A percentile compares a stretch with the other conserved stretches of the same genome.
phyloP scores from a whole-genome alignment of 768 basidiomycete genomes.

The Tricholomella constricta region DNA sequence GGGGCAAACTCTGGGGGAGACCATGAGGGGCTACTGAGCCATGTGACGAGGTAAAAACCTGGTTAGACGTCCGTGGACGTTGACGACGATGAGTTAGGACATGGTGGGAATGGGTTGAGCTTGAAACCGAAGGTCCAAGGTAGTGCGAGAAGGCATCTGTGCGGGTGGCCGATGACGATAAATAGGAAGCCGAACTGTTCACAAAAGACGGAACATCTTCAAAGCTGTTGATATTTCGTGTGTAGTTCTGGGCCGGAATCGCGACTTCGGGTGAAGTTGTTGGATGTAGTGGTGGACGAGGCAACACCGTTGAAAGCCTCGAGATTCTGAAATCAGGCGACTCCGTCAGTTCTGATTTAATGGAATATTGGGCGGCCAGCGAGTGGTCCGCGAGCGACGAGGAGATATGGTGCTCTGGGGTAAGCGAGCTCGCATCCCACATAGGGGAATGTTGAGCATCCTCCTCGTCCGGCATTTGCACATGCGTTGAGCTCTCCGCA shows the following conservation, averaged over 20 bases:
- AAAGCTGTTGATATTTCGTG: conserved; percentile 35
- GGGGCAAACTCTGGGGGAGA: conserved; percentile 71
- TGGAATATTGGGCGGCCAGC: conserved; percentile 8
- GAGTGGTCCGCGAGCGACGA: background rate
- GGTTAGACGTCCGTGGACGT: conserved; percentile 70
- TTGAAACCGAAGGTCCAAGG: conserved; percentile 64
- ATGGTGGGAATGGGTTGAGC: conserved; percentile 49
- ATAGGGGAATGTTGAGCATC: conserved; percentile 1
- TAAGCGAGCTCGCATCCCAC: conserved; percentile 8
- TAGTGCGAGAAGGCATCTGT: conserved; percentile 38
- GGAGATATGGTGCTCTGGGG: background rate
- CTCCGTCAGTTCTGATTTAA: conserved; percentile 51
- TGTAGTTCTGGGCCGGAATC: conserved; percentile 50
- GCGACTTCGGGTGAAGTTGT: conserved; percentile 39
- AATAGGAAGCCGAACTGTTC: conserved; percentile 48
- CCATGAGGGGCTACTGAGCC: conserved; percentile 80
- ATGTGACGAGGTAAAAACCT: conserved; percentile 63
- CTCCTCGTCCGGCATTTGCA: conserved; percentile 6
- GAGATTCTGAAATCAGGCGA: conserved; percentile 52
- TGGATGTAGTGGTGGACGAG: conserved; percentile 27
- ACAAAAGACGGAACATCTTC: conserved; percentile 51
- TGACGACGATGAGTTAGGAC: conserved; percentile 53
- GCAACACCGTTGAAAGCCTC: conserved; percentile 57
- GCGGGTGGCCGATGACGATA: conserved; percentile 41
- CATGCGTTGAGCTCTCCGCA: conserved; percentile 2